phyloP scores from a whole-genome alignment of 164 flowering plant genomes.

The Piper longum region DNA sequence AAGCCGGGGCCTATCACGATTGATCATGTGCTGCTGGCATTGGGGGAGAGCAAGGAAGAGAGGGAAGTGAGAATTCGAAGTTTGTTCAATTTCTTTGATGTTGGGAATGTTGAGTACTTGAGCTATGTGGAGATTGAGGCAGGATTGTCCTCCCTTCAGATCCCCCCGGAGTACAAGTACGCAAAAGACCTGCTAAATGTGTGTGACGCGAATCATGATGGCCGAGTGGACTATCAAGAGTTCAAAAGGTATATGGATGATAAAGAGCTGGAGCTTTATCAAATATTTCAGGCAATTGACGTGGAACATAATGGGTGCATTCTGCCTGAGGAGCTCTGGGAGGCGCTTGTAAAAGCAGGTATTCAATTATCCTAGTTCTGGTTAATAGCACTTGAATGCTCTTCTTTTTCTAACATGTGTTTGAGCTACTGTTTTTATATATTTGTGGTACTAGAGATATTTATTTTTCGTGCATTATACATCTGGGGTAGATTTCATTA shows the following conservation, averaged over 20 bases:
- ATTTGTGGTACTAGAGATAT: too few species aligned
- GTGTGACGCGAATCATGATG: constrained; percentile 75
- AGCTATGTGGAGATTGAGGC: constrained; percentile 66
- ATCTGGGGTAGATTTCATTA: too few species aligned
- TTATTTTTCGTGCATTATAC: too few species aligned
- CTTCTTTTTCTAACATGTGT: too few species aligned
- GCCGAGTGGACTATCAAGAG: constrained; percentile 71
- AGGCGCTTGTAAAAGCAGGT: constrained; percentile 89
- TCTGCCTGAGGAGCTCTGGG: constrained; percentile 92
- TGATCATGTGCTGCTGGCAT: constrained; percentile 80
- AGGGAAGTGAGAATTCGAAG: constrained; percentile 66
- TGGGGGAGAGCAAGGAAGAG: constrained; percentile 72
- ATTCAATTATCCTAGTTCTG: constrained; percentile 6
- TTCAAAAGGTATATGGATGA: constrained; percentile 85
- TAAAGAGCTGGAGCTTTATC: constrained; percentile 83
- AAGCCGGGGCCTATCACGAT: constrained; percentile 55
- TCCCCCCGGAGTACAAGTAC: constrained; percentile 76
- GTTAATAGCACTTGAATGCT: too few species aligned
- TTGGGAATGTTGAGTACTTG: constrained; percentile 43
- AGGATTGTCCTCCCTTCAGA: constrained; percentile 66
- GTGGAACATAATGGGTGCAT: constrained; percentile 92
- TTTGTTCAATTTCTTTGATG: constrained; percentile 68
- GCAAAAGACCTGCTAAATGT: constrained; percentile 72
- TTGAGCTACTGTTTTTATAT: too few species aligned
- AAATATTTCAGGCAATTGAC: constrained; percentile 87